These are phyloP conservation scores for Saccharomycopsis fermentans DNA, from an alignment of 805 yeast species.

Conservation along the genomic window DNA sequence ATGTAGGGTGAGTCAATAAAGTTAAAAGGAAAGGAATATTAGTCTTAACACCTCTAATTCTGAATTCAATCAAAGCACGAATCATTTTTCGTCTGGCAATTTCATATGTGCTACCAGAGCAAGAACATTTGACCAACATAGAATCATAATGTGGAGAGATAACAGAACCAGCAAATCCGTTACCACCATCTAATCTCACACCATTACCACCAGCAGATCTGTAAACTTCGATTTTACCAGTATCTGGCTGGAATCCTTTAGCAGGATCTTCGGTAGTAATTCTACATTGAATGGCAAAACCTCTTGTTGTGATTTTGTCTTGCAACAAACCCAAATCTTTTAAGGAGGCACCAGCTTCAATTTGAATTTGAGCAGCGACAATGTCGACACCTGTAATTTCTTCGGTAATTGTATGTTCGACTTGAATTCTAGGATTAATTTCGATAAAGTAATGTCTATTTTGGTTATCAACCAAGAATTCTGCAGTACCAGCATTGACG, in stretches of 20 bases:
- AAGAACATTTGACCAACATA: slow-evolving; percentile 94
- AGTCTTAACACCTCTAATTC: slow-evolving; percentile 98
- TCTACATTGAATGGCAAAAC: slow-evolving; percentile 98
- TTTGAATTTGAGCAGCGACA: slow-evolving; percentile 97
- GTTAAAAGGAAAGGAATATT: slow-evolving; percentile 95
- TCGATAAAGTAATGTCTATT: slow-evolving; percentile 96
- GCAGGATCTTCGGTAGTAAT: slow-evolving; percentile 97
- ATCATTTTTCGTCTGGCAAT: slow-evolving; percentile 97
- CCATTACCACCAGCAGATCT: slow-evolving; percentile 99
- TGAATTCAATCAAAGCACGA: slow-evolving; percentile 91
- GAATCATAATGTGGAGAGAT: slow-evolving; percentile 97
- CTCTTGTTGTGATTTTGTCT: slow-evolving; percentile 90
- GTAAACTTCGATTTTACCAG: slow-evolving; percentile 96
- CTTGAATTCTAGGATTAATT: slow-evolving; percentile 97
- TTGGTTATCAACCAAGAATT: slow-evolving; percentile 85
- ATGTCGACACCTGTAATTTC: slow-evolving; percentile 97
- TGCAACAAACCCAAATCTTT: slow-evolving; percentile 87
- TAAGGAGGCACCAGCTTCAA: slow-evolving; percentile 95
- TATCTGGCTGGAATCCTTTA: slow-evolving; percentile 95
- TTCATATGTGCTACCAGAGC: slow-evolving; percentile 95
- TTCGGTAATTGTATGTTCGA: slow-evolving; percentile 97
- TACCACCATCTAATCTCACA: slow-evolving; percentile 97
- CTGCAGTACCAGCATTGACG: slow-evolving; percentile 97
- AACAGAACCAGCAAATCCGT: slow-evolving; percentile 93
- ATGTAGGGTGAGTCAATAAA: slow-evolving; percentile 79